A percentile compares a stretch with the other conserved stretches of the same genome.
phyloP scores from a whole-genome alignment of 768 basidiomycete genomes.

The Leccinum arenicola region DNA sequence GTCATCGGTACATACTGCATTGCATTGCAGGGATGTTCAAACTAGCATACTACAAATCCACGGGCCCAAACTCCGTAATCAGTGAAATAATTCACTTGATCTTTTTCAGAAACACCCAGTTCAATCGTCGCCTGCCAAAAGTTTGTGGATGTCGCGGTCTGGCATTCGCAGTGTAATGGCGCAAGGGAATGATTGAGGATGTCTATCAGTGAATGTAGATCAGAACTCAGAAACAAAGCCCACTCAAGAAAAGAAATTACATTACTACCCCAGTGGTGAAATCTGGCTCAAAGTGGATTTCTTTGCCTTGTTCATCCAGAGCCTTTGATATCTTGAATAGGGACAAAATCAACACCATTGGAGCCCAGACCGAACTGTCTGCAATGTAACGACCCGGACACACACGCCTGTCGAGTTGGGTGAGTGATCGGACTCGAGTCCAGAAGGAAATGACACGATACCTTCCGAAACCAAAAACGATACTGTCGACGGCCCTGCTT shows the following conservation, averaged over 20 bases:
- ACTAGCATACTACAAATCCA: neutral
- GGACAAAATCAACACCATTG: conserved; percentile 26
- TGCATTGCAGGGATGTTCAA: neutral
- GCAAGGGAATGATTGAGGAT: conserved; percentile 14
- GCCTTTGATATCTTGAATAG: conserved; percentile 26
- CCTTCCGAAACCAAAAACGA: conserved; percentile 26
- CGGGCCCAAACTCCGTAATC: neutral
- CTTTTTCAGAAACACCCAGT: neutral
- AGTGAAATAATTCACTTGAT: neutral
- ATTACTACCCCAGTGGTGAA: conserved; percentile 15
- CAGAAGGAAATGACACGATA: neutral
- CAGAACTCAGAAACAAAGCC: neutral
- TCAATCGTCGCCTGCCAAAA: neutral
- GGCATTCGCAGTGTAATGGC: conserved; percentile 5
- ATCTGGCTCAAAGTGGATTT: conserved; percentile 18
- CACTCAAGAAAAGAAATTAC: conserved; percentile 1
- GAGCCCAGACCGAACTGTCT: conserved; percentile 28
- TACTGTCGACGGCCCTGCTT: neutral
- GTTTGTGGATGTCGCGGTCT: conserved; percentile 4
- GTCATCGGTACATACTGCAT: too few species aligned
- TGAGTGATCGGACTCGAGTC: neutral
- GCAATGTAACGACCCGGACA: conserved; percentile 34
- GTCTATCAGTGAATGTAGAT: conserved; percentile 4
- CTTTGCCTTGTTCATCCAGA: conserved; percentile 24
- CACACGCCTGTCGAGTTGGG: conserved; percentile 14